Base-by-base conservation (phyloP, 2,329 filamentous ascomycete genomes). In the Cladophialophora immunda region DNA sequence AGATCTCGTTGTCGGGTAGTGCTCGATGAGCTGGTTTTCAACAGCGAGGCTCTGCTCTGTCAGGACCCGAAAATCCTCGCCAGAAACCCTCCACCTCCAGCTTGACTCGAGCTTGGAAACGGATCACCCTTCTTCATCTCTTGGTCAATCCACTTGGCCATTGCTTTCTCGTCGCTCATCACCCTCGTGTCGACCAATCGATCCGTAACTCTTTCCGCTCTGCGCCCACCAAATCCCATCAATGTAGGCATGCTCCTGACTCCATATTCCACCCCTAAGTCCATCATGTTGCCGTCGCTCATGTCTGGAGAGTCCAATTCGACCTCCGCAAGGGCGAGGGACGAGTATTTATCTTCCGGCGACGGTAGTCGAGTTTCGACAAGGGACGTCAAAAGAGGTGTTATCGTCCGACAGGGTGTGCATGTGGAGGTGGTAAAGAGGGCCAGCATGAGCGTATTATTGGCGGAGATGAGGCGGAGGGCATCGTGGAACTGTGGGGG, bases 251-350 rank as follows among this genome's bases (percentile, higher is more conserved):
- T 67, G 52, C 70, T 72, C 6, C 65, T 71, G n/a, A 73, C 68
- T 13, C 70, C 71, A 25, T 68, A 73, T 61, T 72, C 69, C 30
- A 73, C 68, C 1, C 70, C 71, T 36, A 72, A 29, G 55, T 72
- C 69, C 54, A 70, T 67, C 70, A 73, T 72, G n/a, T 57, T 68
- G 36, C 70, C 71, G 59, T 70, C 66, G 38, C 66, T 68, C n/a
- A n/a, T 84, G 62, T 72, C 71, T 19, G 71, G 68, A 29, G 65
- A 68, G 57, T 73, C 71, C 15, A 73, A 64, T 52, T 72, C 68
- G 9, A 73, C 52, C 53, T 73, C 71, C 19, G 71, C 71, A 47
- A 73, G 69, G 0, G 70, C 69, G n/a, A 73, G 65, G 2, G 41
- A 47, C 7, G 68, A 65, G 55, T 64, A 73, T 25, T 59, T 66